phyloP scores from a whole-genome alignment of 306 rosid genomes.

The Prunus mongolica region DNA sequence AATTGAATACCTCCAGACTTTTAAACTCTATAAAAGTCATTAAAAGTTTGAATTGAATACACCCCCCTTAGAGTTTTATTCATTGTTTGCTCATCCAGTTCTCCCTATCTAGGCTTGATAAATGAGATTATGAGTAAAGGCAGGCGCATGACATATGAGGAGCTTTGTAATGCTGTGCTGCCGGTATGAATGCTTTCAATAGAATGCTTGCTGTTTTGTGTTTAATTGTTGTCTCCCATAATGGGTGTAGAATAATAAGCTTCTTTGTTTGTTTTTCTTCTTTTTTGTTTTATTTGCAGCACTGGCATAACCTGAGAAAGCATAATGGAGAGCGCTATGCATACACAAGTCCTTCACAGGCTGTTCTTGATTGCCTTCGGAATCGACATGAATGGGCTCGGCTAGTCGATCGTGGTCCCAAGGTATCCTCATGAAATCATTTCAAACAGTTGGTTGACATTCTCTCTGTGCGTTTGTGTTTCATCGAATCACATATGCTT shows the following conservation, averaged over 20 bases:
- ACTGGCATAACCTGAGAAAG: conserved; percentile 95
- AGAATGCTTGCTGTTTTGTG: conserved; percentile 4
- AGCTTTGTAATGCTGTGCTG: conserved; percentile 86
- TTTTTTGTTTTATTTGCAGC: conserved; percentile 48
- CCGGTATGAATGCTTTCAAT: conserved; percentile 55
- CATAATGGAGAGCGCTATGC: conserved; percentile 99
- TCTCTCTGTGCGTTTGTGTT: not conserved
- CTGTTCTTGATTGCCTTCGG: conserved; percentile 95
- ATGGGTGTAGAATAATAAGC: not conserved
- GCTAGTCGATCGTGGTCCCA: conserved; percentile 94
- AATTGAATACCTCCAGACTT: no score
- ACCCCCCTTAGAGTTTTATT: not conserved
- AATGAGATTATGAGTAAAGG: conserved; percentile 97
- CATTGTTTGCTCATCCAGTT: conserved; percentile 24
- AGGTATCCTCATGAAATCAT: conserved; percentile 48
- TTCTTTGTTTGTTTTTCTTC: not conserved
- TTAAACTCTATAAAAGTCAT: no score
- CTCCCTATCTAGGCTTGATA: conserved; percentile 65
- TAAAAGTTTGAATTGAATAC: no score
- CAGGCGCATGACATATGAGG: conserved; percentile 84
- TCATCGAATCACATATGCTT: not conserved
- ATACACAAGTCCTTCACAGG: conserved; percentile 93
- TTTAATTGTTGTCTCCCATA: not conserved
- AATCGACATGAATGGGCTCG: conserved; percentile 97
- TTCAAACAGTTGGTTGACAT: not conserved